Evolutionary conservation across 2,329 filamentous ascomycete genomes (phyloP).

Genomic region (Xylaria sp.): DNA sequence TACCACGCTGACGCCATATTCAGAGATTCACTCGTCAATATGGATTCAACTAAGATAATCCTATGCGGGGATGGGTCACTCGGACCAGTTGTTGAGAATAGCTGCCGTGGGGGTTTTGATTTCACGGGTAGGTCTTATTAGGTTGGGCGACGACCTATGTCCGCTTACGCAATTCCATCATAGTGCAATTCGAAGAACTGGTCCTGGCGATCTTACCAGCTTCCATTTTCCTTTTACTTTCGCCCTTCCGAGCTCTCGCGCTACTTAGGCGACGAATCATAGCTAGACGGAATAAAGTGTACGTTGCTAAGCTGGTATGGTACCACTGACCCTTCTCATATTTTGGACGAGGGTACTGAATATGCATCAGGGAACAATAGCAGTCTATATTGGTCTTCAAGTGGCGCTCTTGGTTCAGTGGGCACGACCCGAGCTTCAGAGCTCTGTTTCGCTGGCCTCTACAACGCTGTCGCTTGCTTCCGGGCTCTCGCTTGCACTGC

Average conservation of each 20-base stretch:
- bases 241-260: conserved; percentile 26
- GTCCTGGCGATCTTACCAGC: conserved; percentile 29
- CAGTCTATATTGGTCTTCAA: conserved; percentile 22
- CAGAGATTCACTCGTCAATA: neutral
- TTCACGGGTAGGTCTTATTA: conserved; percentile 19
- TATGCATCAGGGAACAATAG: conserved; percentile 22
- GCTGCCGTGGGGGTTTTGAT: conserved; percentile 29
- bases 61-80: conserved; percentile 28
- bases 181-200: conserved; percentile 34
- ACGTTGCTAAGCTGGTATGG: conserved; percentile 31
- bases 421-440: conserved; percentile 16
- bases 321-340: neutral
- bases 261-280: conserved; percentile 24
- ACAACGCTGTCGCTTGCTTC: conserved; percentile 26
- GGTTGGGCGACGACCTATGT: neutral
- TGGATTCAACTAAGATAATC: conserved; percentile 25
- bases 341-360: neutral
- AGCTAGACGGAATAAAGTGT: conserved; percentile 15
- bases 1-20: neutral
- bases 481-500: conserved; percentile 24
- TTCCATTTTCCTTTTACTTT: conserved; percentile 24
- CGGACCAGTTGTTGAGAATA: conserved; percentile 14
- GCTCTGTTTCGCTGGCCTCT: conserved; percentile 24
- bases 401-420: conserved; percentile 26
- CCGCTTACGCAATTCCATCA: neutral